Conservation (phyloP, 2,329 filamentous ascomycete species). For the Chaetomium sp. region DNA sequence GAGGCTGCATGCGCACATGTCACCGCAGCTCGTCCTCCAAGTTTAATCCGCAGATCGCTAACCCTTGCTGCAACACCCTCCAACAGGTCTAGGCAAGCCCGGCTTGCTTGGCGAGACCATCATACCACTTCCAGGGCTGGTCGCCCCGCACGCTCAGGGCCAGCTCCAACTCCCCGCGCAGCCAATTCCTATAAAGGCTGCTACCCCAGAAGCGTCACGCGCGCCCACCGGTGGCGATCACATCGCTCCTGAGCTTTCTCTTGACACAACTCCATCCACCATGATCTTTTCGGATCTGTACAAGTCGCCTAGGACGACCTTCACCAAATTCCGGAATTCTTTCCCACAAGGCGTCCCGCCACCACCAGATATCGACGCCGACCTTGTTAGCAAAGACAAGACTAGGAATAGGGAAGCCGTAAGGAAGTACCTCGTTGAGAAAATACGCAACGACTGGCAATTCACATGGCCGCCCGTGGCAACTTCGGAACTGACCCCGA, state of each 20-base stretch:
- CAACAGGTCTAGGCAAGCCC: slow-evolving; percentile 27
- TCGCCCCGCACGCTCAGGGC: slow-evolving; percentile 33
- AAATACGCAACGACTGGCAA: slow-evolving; percentile 61
- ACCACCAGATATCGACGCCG: slow-evolving; percentile 56
- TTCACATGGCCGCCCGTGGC: slow-evolving; percentile 56
- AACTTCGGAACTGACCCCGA: slow-evolving; percentile 2
- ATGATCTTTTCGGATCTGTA: slow-evolving; percentile 65
- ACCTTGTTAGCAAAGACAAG: slow-evolving; percentile 64
- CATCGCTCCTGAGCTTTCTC: slow-evolving; percentile 28
- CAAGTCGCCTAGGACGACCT: slow-evolving; percentile 56
- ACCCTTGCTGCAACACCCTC: slow-evolving; percentile 26
- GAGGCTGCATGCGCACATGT: slow-evolving; percentile 19
- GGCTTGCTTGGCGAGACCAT: slow-evolving; percentile 32
- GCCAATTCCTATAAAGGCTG: slow-evolving; percentile 33
- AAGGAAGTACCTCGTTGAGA: slow-evolving; percentile 55
- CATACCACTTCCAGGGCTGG: slow-evolving; percentile 34
- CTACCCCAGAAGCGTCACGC: slow-evolving; percentile 25
- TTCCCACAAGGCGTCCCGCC: slow-evolving; percentile 38
- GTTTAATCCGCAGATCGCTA: slow-evolving; percentile 35
- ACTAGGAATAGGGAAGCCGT: slow-evolving; percentile 64
- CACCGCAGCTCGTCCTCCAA: slow-evolving; percentile 19
- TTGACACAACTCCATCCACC: slow-evolving; percentile 35
- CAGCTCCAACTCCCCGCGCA: slow-evolving; percentile 25
- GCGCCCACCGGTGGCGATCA: slow-evolving; percentile 30
- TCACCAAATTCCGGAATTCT: slow-evolving; percentile 53